These are phyloP conservation scores for Buxus sempervirens DNA, from an alignment of 164 flowering plant species.

Conservation along the genomic window DNA sequence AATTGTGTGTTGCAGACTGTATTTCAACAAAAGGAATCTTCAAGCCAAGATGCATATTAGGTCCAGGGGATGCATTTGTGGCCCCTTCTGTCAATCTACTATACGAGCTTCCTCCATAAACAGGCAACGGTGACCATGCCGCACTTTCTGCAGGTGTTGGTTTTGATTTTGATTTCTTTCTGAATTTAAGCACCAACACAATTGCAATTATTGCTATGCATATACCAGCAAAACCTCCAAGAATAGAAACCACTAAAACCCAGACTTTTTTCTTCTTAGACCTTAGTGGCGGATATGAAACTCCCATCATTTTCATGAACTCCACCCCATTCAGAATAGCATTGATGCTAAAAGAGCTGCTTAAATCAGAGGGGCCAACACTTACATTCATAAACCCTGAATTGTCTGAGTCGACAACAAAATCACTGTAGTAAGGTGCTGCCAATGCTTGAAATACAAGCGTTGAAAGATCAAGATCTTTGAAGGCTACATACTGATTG, in stretches of 20 bases:
- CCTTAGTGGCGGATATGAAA: not conserved
- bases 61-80: slow-evolving; percentile 38
- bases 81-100: slow-evolving; percentile 53
- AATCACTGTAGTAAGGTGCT: slow-evolving; percentile 62
- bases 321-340: slow-evolving; percentile 86
- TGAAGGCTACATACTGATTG: slow-evolving; percentile 39
- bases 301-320: slow-evolving; percentile 59
- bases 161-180: slow-evolving; percentile 34
- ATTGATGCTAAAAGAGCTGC: slow-evolving; percentile 33
- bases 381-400: slow-evolving; percentile 39
- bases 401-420: slow-evolving; percentile 38
- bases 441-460: slow-evolving; percentile 41
- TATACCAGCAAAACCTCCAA: slow-evolving; percentile 43
- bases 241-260: slow-evolving; percentile 39
- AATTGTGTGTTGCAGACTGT: slow-evolving; percentile 57
- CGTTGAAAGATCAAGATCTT: slow-evolving; percentile 53
- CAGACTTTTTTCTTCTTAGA: slow-evolving; percentile 26
- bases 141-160: slow-evolving; percentile 34
- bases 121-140: slow-evolving; percentile 59
- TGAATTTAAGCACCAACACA: slow-evolving; percentile 25
- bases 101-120: slow-evolving; percentile 45
- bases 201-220: slow-evolving; percentile 21
- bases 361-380: slow-evolving; percentile 65
- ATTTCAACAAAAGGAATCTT: slow-evolving; percentile 64
- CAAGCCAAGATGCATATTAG: slow-evolving; percentile 39